Evolutionary conservation across 306 rosid genomes (phyloP), one percentile per base, ranked within the genome.

Genomic region (Cucumis melo): DNA sequence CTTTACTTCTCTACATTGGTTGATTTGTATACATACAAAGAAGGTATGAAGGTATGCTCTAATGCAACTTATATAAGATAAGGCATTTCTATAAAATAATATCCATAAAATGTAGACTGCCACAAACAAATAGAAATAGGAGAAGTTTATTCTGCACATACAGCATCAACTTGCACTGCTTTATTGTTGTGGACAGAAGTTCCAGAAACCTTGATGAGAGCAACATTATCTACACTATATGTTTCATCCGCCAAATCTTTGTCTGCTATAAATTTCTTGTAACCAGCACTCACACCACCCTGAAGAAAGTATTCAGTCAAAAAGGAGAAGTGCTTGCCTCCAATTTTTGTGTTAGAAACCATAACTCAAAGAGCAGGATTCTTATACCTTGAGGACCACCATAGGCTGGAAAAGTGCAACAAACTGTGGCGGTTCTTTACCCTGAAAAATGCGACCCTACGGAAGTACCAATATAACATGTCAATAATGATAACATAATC

Each of bases 231-330:
- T 34, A 82, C 75, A 17, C 87, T 77, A 81, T 90, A 92, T 46
- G 93, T 89, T 83, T 90, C 99, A 85, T 95, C 97, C 8, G 77
- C 67, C 85, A 87, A 80, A 70, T 90, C 90, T 83, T 89, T 92
- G 36, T 89, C 93, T 5, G 89, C 88, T 78, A 90, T 53, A 38
- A 70, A 44, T 7, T 88, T 92, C 85, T 89, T 90, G 85, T 90
- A 92, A 65, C 97, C 97, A 67, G 92, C 83, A 84, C 98, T 95
- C 87, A 92, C 67, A 73, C 99, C 98, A 76, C 99, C 99, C 99
- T 95, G 80, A 79, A 83, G 63, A 38, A 78, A 54, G 50, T 38
- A 48, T 36, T 60, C 66, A 61, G 46, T n/a, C 51, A 48, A 38
- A 65, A 48, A 23, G 4, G 41, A 3, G 14, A 71, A 15, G 11